These are phyloP conservation scores for Phytophthora rubi DNA, from an alignment of 352 stramenopile species.

Conservation along the genomic window DNA sequence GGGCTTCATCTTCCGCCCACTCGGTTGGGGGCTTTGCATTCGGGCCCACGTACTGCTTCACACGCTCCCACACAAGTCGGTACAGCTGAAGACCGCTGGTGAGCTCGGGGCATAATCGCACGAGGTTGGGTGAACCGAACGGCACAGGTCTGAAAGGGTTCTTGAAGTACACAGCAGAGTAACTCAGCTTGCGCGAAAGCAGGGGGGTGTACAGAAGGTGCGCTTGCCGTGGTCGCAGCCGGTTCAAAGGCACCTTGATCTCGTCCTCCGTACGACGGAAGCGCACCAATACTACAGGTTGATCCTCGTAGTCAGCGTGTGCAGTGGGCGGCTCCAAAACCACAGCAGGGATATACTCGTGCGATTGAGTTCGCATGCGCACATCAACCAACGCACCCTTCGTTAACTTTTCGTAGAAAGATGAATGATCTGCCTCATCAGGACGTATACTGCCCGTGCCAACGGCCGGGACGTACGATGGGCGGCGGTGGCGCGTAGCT, in stretches of 20 bases:
- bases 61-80: conserved; percentile 80
- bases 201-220: conserved; percentile 82
- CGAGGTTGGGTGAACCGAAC: conserved; percentile 88
- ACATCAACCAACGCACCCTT: conserved; percentile 80
- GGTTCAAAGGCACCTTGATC: conserved; percentile 70
- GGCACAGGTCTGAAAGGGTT: conserved; percentile 87
- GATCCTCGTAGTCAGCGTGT: conserved; percentile 50
- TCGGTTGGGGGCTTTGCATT: conserved; percentile 45
- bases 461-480: conserved; percentile 65
- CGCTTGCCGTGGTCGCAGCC: conserved; percentile 72
- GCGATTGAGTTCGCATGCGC: conserved; percentile 65
- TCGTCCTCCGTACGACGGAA: conserved; percentile 75
- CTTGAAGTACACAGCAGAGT: conserved; percentile 90
- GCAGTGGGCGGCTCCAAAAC: conserved; percentile 52
- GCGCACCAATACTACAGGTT: conserved; percentile 61
- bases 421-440: conserved; percentile 52
- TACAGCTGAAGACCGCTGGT: conserved; percentile 86
- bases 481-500: conserved; percentile 75
- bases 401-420: conserved; percentile 64
- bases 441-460: conserved; percentile 31
- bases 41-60: conserved; percentile 74
- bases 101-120: conserved; percentile 84
- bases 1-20: conserved; percentile 44
- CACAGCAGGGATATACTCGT: conserved; percentile 74
- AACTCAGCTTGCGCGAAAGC: conserved; percentile 86